Conservation (phyloP, 768 basidiomycete genomes). For the Termitomyces sp. region DNA sequence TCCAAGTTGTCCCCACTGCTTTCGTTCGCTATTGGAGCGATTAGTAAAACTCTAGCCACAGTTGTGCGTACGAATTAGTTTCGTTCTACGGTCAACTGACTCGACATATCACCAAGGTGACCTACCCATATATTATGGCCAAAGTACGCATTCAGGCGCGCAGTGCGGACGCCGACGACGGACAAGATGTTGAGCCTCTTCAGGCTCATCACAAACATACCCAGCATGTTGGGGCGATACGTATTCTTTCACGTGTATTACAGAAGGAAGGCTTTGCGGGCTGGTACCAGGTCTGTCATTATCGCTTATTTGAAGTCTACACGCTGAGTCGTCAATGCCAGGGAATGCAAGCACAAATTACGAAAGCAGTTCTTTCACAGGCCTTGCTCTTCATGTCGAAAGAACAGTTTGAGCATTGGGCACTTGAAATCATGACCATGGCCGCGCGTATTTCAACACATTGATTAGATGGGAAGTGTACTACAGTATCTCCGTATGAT, state of each 20-base stretch:
- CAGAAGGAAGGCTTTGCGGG: constrained; percentile 78
- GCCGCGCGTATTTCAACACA: constrained; percentile 31
- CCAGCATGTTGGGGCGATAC: constrained; percentile 68
- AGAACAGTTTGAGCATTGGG: constrained; percentile 92
- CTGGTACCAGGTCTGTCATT: constrained; percentile 81
- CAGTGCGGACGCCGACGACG: constrained; percentile 46
- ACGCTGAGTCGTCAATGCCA: constrained; percentile 21
- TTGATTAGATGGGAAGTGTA: neutral
- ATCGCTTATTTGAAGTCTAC: neutral
- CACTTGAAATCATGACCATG: constrained; percentile 63
- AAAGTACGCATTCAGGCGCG: constrained; percentile 95
- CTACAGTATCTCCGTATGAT: neutral
- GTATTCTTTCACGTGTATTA: constrained; percentile 68
- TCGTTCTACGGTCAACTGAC: neutral
- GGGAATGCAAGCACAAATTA: constrained; percentile 96
- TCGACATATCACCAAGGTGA: constrained; percentile 48
- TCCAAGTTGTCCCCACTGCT: constrained; percentile 71
- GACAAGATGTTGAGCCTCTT: constrained; percentile 32
- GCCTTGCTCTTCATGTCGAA: constrained; percentile 96
- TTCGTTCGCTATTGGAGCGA: constrained; percentile 83
- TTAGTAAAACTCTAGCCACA: constrained; percentile 94
- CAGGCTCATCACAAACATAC: constrained; percentile 36
- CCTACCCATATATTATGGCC: constrained; percentile 94
- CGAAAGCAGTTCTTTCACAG: constrained; percentile 93
- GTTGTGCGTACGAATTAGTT: constrained; percentile 51